Conservation (phyloP, 495 filamentous ascomycete species). For the Echria macrotheca region DNA sequence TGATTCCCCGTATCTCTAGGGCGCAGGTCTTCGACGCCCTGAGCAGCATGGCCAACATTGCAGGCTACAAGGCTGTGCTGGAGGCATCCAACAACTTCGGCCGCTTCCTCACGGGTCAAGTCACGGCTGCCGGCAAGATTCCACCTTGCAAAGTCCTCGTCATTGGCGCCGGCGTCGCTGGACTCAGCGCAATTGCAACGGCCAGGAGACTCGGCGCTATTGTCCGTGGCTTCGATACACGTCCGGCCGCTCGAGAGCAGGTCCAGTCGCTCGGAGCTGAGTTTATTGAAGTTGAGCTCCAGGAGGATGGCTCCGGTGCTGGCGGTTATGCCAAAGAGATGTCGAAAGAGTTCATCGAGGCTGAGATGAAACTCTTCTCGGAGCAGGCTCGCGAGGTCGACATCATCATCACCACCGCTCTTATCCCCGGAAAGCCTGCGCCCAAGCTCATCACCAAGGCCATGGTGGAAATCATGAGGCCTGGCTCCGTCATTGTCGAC, state of each 20-base stretch:
- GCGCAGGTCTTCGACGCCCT: slow-evolving; percentile 76
- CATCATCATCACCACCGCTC: slow-evolving; percentile 77
- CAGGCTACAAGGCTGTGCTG: slow-evolving; percentile 78
- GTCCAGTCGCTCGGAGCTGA: slow-evolving; percentile 80
- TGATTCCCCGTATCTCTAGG: slow-evolving; percentile 77
- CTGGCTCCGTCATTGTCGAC: slow-evolving; percentile 75
- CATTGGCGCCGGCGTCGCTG: slow-evolving; percentile 77
- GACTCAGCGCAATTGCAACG: slow-evolving; percentile 74
- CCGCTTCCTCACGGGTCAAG: slow-evolving; percentile 75
- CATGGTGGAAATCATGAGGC: slow-evolving; percentile 76
- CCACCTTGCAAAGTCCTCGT: slow-evolving; percentile 78
- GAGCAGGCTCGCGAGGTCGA: slow-evolving; percentile 79
- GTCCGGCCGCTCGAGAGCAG: slow-evolving; percentile 71
- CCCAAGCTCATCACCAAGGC: slow-evolving; percentile 72
- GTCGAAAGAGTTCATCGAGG: slow-evolving; percentile 83
- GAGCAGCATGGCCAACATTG: slow-evolving; percentile 83
- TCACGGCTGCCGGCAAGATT: slow-evolving; percentile 77
- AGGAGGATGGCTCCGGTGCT: slow-evolving; percentile 75
- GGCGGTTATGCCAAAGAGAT: slow-evolving; percentile 84
- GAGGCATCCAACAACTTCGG: slow-evolving; percentile 80
- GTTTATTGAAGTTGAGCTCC: slow-evolving; percentile 76
- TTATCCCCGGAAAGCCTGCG: slow-evolving; percentile 71
- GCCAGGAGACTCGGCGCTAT: slow-evolving; percentile 77
- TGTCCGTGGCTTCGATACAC: slow-evolving; percentile 76
- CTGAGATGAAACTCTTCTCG: slow-evolving; percentile 81